These are phyloP conservation scores for Populus simonii DNA, from an alignment of 345 rosid species.

Conservation along the genomic window DNA sequence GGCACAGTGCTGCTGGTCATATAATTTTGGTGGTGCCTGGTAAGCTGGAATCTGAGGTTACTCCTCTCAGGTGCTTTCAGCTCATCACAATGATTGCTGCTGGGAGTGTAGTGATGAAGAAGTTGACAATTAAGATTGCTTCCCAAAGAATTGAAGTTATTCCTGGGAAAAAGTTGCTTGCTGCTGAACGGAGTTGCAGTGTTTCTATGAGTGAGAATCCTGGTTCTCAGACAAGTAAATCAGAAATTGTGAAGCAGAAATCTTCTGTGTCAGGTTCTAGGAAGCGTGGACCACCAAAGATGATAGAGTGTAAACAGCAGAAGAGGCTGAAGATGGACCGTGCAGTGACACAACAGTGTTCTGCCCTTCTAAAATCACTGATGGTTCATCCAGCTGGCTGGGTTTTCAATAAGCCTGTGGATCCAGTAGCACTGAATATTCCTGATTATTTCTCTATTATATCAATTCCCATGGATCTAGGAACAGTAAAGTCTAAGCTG, in stretches of 20 bases:
- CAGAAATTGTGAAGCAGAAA: conserved; percentile 18
- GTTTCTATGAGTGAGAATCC: background rate
- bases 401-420: conserved; percentile 67
- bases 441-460: conserved; percentile 83
- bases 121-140: conserved; percentile 57
- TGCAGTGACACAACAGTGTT: conserved; percentile 46
- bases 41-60: background rate
- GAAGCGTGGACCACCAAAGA: conserved; percentile 43
- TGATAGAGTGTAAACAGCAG: conserved; percentile 31
- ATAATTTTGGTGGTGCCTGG: background rate
- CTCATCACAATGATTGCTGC: conserved; percentile 40
- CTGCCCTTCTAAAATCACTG: conserved; percentile 41
- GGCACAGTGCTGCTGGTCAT: conserved; percentile 9
- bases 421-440: conserved; percentile 56
- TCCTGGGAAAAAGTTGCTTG: conserved; percentile 22
- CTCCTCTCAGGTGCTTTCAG: conserved; percentile 4
- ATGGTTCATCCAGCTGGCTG: conserved; percentile 46
- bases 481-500: conserved; percentile 62
- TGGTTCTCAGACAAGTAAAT: conserved; percentile 17
- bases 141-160: conserved; percentile 34
- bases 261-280: background rate
- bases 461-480: conserved; percentile 80
- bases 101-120: conserved; percentile 34
- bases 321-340: conserved; percentile 65
- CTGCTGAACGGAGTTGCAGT: conserved; percentile 12